Conservation (phyloP, 257 asterid species). For the Nicotiana attenuata region DNA sequence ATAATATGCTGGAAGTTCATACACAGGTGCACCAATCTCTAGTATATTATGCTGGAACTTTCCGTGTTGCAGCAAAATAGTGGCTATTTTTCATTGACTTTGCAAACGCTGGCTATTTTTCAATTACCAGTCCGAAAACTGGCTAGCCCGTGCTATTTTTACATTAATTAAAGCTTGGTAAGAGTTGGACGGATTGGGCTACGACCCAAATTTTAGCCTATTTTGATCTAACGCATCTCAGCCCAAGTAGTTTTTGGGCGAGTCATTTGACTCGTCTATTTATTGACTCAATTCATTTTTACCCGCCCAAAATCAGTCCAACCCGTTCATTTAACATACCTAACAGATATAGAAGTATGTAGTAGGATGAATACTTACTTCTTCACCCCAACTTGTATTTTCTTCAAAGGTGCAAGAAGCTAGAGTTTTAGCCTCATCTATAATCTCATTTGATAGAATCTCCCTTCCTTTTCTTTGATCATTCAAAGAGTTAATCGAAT, state of each 20-base stretch:
- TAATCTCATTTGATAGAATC: conserved; percentile 22
- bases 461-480: conserved; percentile 13
- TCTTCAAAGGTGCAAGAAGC: conserved; percentile 67
- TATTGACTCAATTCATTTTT: neutral
- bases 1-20: too few relatives aligned
- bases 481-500: conserved; percentile 36
- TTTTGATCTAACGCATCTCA: neutral
- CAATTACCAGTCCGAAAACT: too few relatives aligned
- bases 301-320: neutral
- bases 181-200: neutral
- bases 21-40: too few relatives aligned
- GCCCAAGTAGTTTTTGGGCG: too few relatives aligned
- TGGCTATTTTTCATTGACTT: too few relatives aligned
- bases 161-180: neutral
- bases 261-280: neutral
- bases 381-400: conserved; percentile 74
- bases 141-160: too few relatives aligned
- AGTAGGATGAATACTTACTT: conserved; percentile 29
- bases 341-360: neutral
- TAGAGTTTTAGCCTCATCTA: conserved; percentile 55
- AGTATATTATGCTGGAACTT: too few relatives aligned
- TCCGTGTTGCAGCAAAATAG: too few relatives aligned
- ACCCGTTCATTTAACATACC: neutral
- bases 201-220: neutral
- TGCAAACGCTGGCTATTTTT: too few relatives aligned